A percentile compares a stretch with the other conserved stretches of the same genome.
Evolutionary conservation across 495 filamentous ascomycete species (phyloP).

Genomic region (Penicillium waksmanii): DNA sequence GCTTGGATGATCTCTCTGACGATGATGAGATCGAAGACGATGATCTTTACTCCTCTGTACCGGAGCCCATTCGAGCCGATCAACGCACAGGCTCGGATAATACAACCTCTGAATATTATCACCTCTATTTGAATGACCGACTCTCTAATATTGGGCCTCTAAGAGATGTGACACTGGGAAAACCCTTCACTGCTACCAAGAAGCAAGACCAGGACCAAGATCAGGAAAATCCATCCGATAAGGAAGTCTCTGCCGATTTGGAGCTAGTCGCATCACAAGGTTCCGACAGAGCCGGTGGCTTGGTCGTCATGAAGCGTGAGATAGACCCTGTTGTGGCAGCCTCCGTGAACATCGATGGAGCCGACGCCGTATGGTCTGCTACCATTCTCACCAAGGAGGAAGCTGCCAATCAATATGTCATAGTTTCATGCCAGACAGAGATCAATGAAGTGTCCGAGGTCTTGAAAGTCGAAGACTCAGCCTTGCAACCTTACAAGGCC

Average conservation of each 20-base stretch:
- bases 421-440: slow-evolving; percentile 37
- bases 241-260: slow-evolving; percentile 56
- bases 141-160: slow-evolving; percentile 79
- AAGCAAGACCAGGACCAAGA: slow-evolving; percentile 31
- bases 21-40: slow-evolving; percentile 67
- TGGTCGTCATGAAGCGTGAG: slow-evolving; percentile 75
- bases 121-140: slow-evolving; percentile 75
- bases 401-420: slow-evolving; percentile 36
- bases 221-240: slow-evolving; percentile 23
- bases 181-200: slow-evolving; percentile 27
- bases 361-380: slow-evolving; percentile 43
- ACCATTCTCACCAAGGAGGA: slow-evolving; percentile 22
- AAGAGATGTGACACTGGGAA: slow-evolving; percentile 68
- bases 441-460: slow-evolving; percentile 48
- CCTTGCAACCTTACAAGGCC: slow-evolving; percentile 40
- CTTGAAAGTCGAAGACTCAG: slow-evolving; percentile 31
- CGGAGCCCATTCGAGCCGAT: slow-evolving; percentile 30
- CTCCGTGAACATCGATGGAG: slow-evolving; percentile 44
- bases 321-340: slow-evolving; percentile 71
- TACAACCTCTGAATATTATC: slow-evolving; percentile 58
- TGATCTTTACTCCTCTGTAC: slow-evolving; percentile 64
- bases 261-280: slow-evolving; percentile 76
- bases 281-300: slow-evolving; percentile 64
- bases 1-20: slow-evolving; percentile 43
- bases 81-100: slow-evolving; percentile 25